Conservation (phyloP, 441 rosid species). For the Erodium texanum region DNA sequence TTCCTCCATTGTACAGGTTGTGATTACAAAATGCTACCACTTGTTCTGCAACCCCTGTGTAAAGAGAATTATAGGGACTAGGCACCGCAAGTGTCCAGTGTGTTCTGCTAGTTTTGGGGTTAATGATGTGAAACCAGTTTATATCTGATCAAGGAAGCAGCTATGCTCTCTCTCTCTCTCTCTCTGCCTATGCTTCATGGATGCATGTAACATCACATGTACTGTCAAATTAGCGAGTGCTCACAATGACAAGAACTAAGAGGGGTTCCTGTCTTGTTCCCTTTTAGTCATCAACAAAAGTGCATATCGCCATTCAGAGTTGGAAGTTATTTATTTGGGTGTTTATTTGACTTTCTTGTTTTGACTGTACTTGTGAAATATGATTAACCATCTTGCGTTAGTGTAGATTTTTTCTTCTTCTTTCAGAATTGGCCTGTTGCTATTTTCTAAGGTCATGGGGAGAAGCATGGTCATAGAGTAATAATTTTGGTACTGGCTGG, state of each 20-base stretch:
- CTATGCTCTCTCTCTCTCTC: background rate
- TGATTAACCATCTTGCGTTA: constrained; percentile 22
- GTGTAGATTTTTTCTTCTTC: constrained; percentile 6
- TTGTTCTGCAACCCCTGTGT: constrained; percentile 86
- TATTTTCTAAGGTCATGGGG: constrained; percentile 16
- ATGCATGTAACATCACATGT: constrained; percentile 23
- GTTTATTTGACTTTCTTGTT: constrained; percentile 11
- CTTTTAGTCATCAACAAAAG: constrained; percentile 9
- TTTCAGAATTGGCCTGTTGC: constrained; percentile 19
- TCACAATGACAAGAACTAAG: constrained; percentile 19
- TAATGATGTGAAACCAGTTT: constrained; percentile 85
- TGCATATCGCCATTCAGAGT: constrained; percentile 17
- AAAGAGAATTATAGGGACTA: constrained; percentile 61
- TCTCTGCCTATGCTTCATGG: no score
- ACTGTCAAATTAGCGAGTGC: constrained; percentile 10
- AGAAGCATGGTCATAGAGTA: constrained; percentile 17
- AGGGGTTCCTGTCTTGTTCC: constrained; percentile 17
- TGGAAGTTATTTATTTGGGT: background rate
- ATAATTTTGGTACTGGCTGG: constrained; percentile 11
- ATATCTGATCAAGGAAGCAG: constrained; percentile 38
- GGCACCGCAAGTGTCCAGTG: constrained; percentile 81
- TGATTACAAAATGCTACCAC: constrained; percentile 91
- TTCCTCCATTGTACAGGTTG: constrained; percentile 48
- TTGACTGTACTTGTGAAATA: constrained; percentile 12
- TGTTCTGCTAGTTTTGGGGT: constrained; percentile 78